Evolutionary conservation across 345 rosid species (phyloP).

Genomic region (Gossypium raimondii): DNA sequence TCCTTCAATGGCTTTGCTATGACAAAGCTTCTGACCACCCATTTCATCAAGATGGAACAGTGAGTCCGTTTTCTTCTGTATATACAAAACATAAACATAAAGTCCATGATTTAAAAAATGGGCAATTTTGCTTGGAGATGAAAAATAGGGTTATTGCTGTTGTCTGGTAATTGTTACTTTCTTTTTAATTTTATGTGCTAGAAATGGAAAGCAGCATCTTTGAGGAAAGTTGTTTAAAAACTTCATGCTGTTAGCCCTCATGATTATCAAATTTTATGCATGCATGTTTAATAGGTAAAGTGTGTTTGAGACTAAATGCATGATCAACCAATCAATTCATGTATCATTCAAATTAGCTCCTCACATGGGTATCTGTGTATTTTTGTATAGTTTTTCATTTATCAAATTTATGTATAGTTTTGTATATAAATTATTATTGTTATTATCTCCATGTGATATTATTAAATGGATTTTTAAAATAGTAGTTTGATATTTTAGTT

Average conservation of each 20-base stretch:
- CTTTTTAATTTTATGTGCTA: slow-evolving; percentile 9
- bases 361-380: too few species aligned
- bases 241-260: not conserved
- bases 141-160: slow-evolving; percentile 16
- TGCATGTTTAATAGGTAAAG: not conserved
- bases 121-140: slow-evolving; percentile 37
- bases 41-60: slow-evolving; percentile 52
- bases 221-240: slow-evolving; percentile 2
- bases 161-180: slow-evolving; percentile 13
- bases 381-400: too few species aligned
- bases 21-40: slow-evolving; percentile 43
- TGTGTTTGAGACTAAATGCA: too few species aligned
- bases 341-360: too few species aligned
- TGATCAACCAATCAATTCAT: too few species aligned
- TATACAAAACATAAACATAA: slow-evolving; percentile 9
- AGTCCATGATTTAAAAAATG: slow-evolving; percentile 21
- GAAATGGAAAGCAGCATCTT: slow-evolving; percentile 19
- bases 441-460: too few species aligned
- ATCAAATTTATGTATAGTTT: too few species aligned
- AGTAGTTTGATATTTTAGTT: too few species aligned
- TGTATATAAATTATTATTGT: too few species aligned
- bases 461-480: too few species aligned
- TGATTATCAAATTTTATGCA: not conserved
- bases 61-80: slow-evolving; percentile 25
- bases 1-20: slow-evolving; percentile 40